Evolutionary conservation across 1,284 basidiomycete species (phyloP).

Genomic region (Papiliotrema flavescens): DNA sequence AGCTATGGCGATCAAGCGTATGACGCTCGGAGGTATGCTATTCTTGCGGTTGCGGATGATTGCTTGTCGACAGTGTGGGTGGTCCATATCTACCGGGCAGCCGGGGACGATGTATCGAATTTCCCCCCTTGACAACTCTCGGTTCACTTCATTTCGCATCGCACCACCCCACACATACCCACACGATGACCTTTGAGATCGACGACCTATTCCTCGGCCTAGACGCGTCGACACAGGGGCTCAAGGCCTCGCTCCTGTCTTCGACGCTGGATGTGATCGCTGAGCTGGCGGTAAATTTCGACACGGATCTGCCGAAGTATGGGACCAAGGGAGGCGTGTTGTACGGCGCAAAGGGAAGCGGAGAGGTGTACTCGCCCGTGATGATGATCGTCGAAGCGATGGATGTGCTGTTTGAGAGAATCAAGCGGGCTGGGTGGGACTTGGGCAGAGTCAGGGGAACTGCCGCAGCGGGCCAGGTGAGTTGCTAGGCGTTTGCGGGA

Average conservation of each 20-base stretch:
- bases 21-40: too few relatives aligned
- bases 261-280: constrained; percentile 61
- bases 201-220: constrained; percentile 71
- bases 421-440: constrained; percentile 57
- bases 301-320: constrained; percentile 70
- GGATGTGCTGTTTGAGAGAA: constrained; percentile 68
- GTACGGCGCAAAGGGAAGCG: constrained; percentile 61
- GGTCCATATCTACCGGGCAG: too few relatives aligned
- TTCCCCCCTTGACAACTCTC: too few relatives aligned
- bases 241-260: constrained; percentile 65
- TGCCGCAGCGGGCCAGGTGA: constrained; percentile 43
- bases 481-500: background rate
- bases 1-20: too few relatives aligned
- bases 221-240: constrained; percentile 81
- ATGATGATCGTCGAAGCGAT: constrained; percentile 79
- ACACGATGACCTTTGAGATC: background rate
- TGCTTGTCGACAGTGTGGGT: too few relatives aligned
- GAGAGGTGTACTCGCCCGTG: constrained; percentile 72
- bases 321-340: constrained; percentile 70
- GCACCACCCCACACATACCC: background rate
- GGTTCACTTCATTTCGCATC: background rate
- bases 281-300: constrained; percentile 74
- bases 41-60: too few relatives aligned
- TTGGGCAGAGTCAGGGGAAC: constrained; percentile 29
- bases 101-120: too few relatives aligned